Base-by-base conservation (phyloP, 352 stramenopile genomes). In the Phytophthora chlamydospora region DNA sequence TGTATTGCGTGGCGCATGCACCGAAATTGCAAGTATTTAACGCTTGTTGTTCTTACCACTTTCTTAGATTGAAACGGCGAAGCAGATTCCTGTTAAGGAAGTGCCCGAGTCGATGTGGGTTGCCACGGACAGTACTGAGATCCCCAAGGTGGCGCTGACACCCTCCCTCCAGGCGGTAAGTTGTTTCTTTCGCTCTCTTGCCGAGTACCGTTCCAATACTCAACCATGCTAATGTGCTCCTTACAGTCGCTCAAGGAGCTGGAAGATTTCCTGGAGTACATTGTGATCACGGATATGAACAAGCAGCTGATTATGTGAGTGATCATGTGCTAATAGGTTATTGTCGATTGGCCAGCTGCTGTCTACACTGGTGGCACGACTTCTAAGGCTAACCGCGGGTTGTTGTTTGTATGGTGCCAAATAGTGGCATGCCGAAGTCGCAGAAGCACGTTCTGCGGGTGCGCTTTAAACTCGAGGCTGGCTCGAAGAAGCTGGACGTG, bases 221-320 rank as follows among this genome's bases (percentile, higher is more conserved):
- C n/a, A 34, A 6, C 16, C 39, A 13, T 35, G n/a, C 21, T 41
- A 0, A 16, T 33, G 24, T 51, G 1, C n/a, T 60, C 4, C 5
- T 38, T 45, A 3, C 41, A 93, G 84, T 76, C 77, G 17, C 57
- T 93, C 19, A 79, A 73, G 39, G 78, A 88, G 1, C 47, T 93
- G 13, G 82, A 90, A 54, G 71, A 85, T 21, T 85, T 89, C 47
- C 59, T 91, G 7, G 82, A 90, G 42, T 90, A 81, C 68, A 73
- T 90, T 33, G 76, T 93, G 27, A 85, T 93, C 62, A 93, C 80
- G 8, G 84, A 93, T 58, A 74, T 93, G 61, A 93, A 86, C 68
- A 78, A 83, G 24, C 59, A 78, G 17, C 48, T 71, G 13, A 80
- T 91, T 52, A 46, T 82, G 84, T 93, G 63, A 44, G 81, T 74